phyloP scores from a whole-genome alignment of 306 rosid species.

The Fragaria vesca region DNA sequence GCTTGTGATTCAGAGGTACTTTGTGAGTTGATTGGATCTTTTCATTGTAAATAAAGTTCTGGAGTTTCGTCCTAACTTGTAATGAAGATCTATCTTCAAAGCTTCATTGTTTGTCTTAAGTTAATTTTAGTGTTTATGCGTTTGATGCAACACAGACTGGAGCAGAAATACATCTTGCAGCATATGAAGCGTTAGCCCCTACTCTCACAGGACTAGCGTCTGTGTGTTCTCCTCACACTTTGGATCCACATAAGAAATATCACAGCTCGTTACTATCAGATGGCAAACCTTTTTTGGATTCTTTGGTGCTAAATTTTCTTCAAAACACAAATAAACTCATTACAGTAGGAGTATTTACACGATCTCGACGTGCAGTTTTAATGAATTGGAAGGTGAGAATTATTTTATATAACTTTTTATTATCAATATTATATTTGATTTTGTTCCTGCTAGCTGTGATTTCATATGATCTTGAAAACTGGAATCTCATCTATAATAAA shows the following conservation, averaged over 20 bases:
- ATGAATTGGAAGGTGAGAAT: slow-evolving; percentile 74
- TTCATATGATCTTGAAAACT: not conserved
- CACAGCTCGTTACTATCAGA: slow-evolving; percentile 29
- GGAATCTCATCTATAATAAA: not conserved
- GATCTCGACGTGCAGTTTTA: slow-evolving; percentile 83
- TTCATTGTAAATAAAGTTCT: slow-evolving; percentile 10
- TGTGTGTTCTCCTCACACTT: slow-evolving; percentile 42
- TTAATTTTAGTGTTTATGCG: slow-evolving; percentile 23
- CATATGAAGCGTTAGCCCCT: slow-evolving; percentile 72
- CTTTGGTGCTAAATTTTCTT: slow-evolving; percentile 55
- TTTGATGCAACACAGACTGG: slow-evolving; percentile 49
- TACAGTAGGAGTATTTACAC: slow-evolving; percentile 63
- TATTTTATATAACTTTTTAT: not conserved
- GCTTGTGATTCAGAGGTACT: slow-evolving; percentile 70
- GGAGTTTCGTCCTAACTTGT: slow-evolving; percentile 14
- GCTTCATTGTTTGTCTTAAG: slow-evolving; percentile 24
- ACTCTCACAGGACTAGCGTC: slow-evolving; percentile 60
- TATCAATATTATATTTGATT: not conserved
- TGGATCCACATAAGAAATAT: slow-evolving; percentile 37
- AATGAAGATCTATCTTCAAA: not conserved
- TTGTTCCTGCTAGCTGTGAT: not conserved
- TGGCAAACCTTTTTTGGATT: slow-evolving; percentile 57
- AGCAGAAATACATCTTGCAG: slow-evolving; percentile 82
- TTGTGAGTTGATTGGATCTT: slow-evolving; percentile 21
- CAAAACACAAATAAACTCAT: slow-evolving; percentile 64